These are phyloP conservation scores for Lichtheimia ramosa DNA, from an alignment of 371 early-diverging fungal species.

Conservation along the genomic window DNA sequence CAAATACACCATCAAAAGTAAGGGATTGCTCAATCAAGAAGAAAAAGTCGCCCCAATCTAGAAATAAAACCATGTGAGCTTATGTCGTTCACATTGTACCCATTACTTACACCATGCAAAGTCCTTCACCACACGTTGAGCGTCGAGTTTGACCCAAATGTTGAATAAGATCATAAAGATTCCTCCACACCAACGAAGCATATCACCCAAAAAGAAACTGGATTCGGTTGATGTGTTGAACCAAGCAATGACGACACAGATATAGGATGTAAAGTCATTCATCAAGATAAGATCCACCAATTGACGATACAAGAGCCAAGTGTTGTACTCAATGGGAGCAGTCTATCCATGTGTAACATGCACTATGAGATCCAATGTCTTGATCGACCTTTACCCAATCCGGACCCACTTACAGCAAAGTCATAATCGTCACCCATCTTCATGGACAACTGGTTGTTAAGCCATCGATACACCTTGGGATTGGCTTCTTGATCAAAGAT, in stretches of 20 bases:
- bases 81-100: neutral
- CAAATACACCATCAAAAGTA: slow-evolving; percentile 93
- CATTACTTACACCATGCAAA: slow-evolving; percentile 92
- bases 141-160: slow-evolving; percentile 94
- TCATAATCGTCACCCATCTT: slow-evolving; percentile 90
- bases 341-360: slow-evolving; percentile 34
- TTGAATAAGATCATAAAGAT: slow-evolving; percentile 83
- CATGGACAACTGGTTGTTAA: slow-evolving; percentile 68
- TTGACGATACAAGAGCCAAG: slow-evolving; percentile 93
- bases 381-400: neutral
- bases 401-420: slow-evolving; percentile 58
- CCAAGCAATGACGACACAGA: slow-evolving; percentile 82
- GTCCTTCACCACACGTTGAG: slow-evolving; percentile 95
- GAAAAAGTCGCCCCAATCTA: slow-evolving; percentile 98
- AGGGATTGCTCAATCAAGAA: slow-evolving; percentile 86
- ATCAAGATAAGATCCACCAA: slow-evolving; percentile 91
- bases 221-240: slow-evolving; percentile 56
- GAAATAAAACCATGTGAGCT: neutral
- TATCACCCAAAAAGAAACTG: slow-evolving; percentile 53
- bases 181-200: slow-evolving; percentile 78
- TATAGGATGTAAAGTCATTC: slow-evolving; percentile 88
- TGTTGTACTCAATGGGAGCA: slow-evolving; percentile 90
- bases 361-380: no score
- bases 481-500: slow-evolving; percentile 58
- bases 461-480: slow-evolving; percentile 60